These are phyloP conservation scores for Pseudognaphalium luteoalbum DNA, from an alignment of 129 eudicot species.

Conservation along the genomic window DNA sequence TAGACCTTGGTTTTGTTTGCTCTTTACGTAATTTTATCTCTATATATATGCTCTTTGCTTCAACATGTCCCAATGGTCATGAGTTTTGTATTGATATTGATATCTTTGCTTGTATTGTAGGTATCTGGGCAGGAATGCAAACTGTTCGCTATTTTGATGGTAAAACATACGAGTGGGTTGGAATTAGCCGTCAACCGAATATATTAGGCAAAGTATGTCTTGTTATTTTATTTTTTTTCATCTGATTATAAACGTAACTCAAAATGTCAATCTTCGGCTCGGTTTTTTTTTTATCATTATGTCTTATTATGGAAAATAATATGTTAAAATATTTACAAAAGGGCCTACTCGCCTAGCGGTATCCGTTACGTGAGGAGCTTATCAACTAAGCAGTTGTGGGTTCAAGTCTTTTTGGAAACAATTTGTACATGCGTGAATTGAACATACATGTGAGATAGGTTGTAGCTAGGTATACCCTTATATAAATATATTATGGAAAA, in stretches of 20 bases:
- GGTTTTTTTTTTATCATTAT: background rate
- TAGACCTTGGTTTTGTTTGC: background rate
- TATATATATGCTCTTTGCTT: background rate
- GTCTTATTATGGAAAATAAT: background rate
- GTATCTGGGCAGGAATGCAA: slow-evolving; percentile 98
- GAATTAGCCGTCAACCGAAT: slow-evolving; percentile 96
- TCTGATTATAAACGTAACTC: background rate
- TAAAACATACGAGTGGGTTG: slow-evolving; percentile 96
- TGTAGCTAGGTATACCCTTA: no score
- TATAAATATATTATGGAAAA: background rate
- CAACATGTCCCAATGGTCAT: background rate
- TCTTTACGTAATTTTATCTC: background rate
- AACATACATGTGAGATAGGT: no score
- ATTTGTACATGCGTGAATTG: no score
- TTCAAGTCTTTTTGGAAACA: no score
- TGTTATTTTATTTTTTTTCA: slow-evolving; percentile 9
- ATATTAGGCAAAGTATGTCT: slow-evolving; percentile 73
- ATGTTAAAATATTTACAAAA: no score
- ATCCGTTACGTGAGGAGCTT: no score
- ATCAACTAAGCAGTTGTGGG: no score
- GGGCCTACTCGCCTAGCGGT: no score
- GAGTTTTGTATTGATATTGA: background rate
- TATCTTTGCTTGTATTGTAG: slow-evolving; percentile 36
- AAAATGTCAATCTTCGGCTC: slow-evolving; percentile 9
- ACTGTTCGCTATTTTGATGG: slow-evolving; percentile 94